These are phyloP conservation scores for Schoenoplectus triqueter DNA, from an alignment of 202 grass and related monocot genomes.

Conservation along the genomic window DNA sequence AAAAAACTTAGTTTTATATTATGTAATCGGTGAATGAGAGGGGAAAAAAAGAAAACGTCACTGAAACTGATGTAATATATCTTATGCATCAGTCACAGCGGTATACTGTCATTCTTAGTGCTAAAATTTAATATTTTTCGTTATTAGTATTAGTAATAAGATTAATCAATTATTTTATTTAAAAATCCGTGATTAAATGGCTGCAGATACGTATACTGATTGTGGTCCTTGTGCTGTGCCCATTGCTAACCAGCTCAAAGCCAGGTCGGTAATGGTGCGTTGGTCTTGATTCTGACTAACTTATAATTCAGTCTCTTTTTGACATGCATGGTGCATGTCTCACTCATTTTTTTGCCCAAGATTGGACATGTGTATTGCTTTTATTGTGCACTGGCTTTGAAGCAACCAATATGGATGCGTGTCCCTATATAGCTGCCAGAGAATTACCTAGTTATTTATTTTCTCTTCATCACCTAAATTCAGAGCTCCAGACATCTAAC, in stretches of 20 bases:
- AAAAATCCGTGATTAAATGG: background rate
- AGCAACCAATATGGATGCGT: background rate
- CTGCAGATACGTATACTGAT: background rate
- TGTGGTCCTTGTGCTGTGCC: conserved; percentile 11
- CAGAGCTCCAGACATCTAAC: background rate
- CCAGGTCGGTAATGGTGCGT: background rate
- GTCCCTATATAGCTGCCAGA: background rate
- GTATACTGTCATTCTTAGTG: too few relatives aligned
- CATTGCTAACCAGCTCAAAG: background rate
- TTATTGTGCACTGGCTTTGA: conserved; percentile 1
- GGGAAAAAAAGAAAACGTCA: too few relatives aligned
- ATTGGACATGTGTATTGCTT: background rate
- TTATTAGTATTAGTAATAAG: too few relatives aligned
- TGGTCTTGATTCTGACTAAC: conserved; percentile 23
- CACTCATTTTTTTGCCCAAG: background rate
- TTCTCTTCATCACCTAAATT: background rate
- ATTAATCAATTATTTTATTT: too few relatives aligned
- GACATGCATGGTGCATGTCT: conserved; percentile 13
- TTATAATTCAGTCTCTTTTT: conserved; percentile 23
- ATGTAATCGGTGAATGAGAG: too few relatives aligned
- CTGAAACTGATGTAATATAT: too few relatives aligned
- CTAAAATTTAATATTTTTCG: too few relatives aligned
- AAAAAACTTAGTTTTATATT: too few relatives aligned
- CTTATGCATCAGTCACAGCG: too few relatives aligned
- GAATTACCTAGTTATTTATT: background rate